phyloP scores from a whole-genome alignment of 257 asterid genomes.

The Solanum commersonii region DNA sequence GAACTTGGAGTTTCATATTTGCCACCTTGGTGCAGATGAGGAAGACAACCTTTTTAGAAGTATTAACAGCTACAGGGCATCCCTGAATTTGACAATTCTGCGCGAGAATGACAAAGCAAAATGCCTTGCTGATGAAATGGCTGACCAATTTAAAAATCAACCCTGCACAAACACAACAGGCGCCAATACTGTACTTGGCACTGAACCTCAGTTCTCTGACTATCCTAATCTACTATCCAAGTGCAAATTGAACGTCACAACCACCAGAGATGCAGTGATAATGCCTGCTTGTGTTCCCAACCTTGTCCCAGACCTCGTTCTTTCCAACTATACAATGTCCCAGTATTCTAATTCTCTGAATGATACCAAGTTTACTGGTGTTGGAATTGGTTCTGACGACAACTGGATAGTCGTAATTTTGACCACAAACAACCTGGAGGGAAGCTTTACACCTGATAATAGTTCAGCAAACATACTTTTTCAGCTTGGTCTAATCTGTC shows the following conservation, averaged over 20 bases:
- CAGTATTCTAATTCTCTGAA: conserved; percentile 52
- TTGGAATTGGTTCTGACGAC: conserved; percentile 60
- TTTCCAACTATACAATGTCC: conserved; percentile 56
- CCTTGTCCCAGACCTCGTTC: conserved; percentile 45
- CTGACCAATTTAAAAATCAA: conserved; percentile 55
- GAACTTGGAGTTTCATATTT: not conserved
- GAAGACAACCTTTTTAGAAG: conserved; percentile 60
- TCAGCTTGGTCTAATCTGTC: conserved; percentile 7
- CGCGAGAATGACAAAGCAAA: conserved; percentile 64
- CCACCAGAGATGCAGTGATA: conserved; percentile 74
- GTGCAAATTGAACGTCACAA: conserved; percentile 65
- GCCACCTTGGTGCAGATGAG: conserved; percentile 41
- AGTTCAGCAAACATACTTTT: conserved; percentile 24
- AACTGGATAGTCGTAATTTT: conserved; percentile 71
- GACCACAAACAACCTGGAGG: conserved; percentile 65
- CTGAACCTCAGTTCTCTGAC: conserved; percentile 49
- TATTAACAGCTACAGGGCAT: conserved; percentile 59
- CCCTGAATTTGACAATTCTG: conserved; percentile 55
- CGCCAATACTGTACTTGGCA: conserved; percentile 73
- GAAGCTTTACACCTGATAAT: conserved; percentile 35
- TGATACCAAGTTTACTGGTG: conserved; percentile 51
- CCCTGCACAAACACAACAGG: conserved; percentile 84
- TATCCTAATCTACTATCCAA: conserved; percentile 47
- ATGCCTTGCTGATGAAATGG: conserved; percentile 73
- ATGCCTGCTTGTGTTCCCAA: conserved; percentile 81